phyloP scores from a whole-genome alignment of 2,329 filamentous ascomycete species.

The Xylariaceae sp. region DNA sequence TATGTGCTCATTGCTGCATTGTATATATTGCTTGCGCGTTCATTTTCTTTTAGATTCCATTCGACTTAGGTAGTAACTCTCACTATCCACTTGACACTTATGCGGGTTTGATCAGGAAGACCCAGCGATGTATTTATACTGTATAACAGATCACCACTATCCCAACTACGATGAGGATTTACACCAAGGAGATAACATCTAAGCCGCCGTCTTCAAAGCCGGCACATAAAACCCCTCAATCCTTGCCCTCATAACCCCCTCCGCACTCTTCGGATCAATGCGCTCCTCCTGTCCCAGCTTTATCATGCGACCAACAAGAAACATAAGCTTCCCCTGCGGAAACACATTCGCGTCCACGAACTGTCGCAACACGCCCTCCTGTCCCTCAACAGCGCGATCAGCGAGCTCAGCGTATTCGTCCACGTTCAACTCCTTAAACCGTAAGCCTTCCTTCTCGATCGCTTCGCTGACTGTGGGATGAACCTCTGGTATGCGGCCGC shows the following conservation, averaged over 20 bases:
- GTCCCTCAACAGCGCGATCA: constrained; percentile 38
- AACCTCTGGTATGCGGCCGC: constrained; percentile 39
- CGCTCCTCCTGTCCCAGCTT: constrained; percentile 47
- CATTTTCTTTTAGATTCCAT: too few species aligned
- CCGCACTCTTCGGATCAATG: constrained; percentile 49
- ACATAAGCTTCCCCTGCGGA: constrained; percentile 57
- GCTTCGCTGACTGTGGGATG: constrained; percentile 37
- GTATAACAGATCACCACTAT: too few species aligned
- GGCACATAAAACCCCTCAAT: constrained; percentile 29
- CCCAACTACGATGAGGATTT: too few species aligned
- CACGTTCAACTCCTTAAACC: constrained; percentile 48
- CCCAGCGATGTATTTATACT: too few species aligned
- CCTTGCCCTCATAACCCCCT: constrained; percentile 39
- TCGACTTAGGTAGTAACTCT: too few species aligned
- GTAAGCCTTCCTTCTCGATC: constrained; percentile 45
- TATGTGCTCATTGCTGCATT: too few species aligned
- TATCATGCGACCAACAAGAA: constrained; percentile 56
- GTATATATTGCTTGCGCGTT: too few species aligned
- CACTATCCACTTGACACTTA: too few species aligned
- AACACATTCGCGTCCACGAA: constrained; percentile 43
- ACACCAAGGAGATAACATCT: too few species aligned
- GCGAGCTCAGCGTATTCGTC: constrained; percentile 47
- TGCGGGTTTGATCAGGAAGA: too few species aligned
- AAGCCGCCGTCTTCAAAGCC: constrained; percentile 5
- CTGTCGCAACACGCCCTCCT: constrained; percentile 43